Percentiles rank a stretch among this genome's conserved stretches.
Evolutionary conservation across 2,329 filamentous ascomycete genomes (phyloP).

Genomic region (Sporothrix pallida): DNA sequence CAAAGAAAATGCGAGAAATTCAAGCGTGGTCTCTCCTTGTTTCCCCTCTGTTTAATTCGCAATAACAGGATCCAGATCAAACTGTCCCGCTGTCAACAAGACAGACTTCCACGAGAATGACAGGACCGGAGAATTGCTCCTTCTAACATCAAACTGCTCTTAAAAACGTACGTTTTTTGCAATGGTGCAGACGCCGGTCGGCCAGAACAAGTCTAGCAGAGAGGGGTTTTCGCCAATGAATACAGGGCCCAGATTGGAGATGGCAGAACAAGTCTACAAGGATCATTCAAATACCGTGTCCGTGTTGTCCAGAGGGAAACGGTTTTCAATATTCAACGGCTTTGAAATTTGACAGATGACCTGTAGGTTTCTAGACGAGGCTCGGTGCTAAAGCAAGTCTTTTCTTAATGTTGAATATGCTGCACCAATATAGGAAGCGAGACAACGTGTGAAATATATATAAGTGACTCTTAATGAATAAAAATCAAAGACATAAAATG

Average conservation of each 20-base stretch:
- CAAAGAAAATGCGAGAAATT: background rate
- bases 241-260: background rate
- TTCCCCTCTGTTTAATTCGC: background rate
- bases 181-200: background rate
- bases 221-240: constrained; percentile 1
- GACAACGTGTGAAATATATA: background rate
- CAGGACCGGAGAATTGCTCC: background rate
- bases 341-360: background rate
- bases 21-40: background rate
- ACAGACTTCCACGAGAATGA: background rate
- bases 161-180: constrained; percentile 26
- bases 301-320: background rate
- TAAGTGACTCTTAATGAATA: no score
- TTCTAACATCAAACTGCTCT: background rate
- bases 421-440: no score
- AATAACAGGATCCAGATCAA: no score
- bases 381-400: background rate
- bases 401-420: background rate
- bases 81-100: constrained; percentile 4
- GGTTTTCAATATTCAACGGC: background rate
- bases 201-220: constrained; percentile 23
- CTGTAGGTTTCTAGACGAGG: background rate
- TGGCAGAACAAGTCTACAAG: background rate
- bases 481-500: no score
- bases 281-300: background rate